phyloP scores from a whole-genome alignment of 805 yeast genomes.

The Lipomyces sp. region DNA sequence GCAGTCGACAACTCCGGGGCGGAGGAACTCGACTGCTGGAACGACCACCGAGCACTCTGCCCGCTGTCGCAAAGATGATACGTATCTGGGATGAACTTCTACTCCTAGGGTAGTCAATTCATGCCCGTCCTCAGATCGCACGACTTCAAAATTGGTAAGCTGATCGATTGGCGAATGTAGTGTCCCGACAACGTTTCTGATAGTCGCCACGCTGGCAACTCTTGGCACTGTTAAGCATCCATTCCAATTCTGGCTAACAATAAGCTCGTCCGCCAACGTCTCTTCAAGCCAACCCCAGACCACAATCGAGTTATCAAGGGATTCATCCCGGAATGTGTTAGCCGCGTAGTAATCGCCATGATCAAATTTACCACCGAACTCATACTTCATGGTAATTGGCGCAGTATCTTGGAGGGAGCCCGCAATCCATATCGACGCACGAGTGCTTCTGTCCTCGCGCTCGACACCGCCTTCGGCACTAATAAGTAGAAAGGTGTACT shows the following conservation, averaged over 20 bases:
- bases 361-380: constrained; percentile 9
- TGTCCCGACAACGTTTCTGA: constrained; percentile 4
- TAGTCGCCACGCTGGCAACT: background rate
- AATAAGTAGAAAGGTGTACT: constrained; percentile 7
- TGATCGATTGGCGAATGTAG: background rate
- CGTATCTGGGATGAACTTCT: constrained; percentile 1
- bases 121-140: background rate
- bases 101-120: constrained; percentile 8
- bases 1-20: background rate
- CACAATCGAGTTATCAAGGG: constrained; percentile 5
- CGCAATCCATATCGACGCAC: constrained; percentile 7
- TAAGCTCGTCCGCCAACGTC: constrained; percentile 1
- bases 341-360: constrained; percentile 11
- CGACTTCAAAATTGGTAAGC: constrained; percentile 3
- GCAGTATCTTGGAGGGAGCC: background rate
- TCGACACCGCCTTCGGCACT: constrained; percentile 8
- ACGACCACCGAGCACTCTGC: background rate
- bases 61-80: background rate
- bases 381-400: background rate
- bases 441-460: background rate
- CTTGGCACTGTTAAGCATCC: constrained; percentile 7
- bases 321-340: constrained; percentile 9
- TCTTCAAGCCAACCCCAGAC: constrained; percentile 17
- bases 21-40: background rate
- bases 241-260: constrained; percentile 7